Evolutionary conservation across 73 alveolate genomes (phyloP), one percentile per base, ranked within the genome.

Genomic region (Stentor coeruleus): DNA sequence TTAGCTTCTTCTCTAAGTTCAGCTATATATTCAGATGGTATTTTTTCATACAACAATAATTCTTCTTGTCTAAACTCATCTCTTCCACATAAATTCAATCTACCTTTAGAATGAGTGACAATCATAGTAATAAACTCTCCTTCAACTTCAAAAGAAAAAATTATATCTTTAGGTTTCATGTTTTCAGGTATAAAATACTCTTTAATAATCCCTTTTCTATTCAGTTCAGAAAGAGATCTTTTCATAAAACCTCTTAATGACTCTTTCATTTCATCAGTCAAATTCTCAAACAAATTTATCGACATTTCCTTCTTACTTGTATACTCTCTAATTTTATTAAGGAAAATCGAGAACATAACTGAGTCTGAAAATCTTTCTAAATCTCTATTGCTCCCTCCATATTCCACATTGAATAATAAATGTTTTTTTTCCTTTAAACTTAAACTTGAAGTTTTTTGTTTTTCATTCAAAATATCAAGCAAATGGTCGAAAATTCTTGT

Each of bases 291-390:
- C n/a, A 66, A 31, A 20, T 33, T 31, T 37, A 66, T 66, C n/a
- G 42, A 26, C 79, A 66, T 66, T 37, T 20, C 37, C 2, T 66
- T 66, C 39, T 66, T 66, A 26, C n/a, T 31, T 20, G 79, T 66
- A 31, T 66, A 66, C 49, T 66, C 79, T 66, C 79, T 66, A 40
- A 66, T 66, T 66, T 66, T 66, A 31, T 66, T 66, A 20, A 66
- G 11, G 2, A 28, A 66, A 0, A 66, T 66, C 2, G 42, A 26
- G 41, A 20, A 66, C 37, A 66, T 66, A 0, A 66, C 79, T 1
- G 79, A 66, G 39, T 66, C 79, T 28, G 79, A 66, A 33, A 66
- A 66, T 2, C 15, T 33, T 2, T 66, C 79, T 20, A 66, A 31
- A 2, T 66, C 79, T 66, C 79, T 20, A 31, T 66, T 66, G 41